Conservation (phyloP, 2,329 filamentous ascomycete species). For the Teratosphaeria nubilosa region DNA sequence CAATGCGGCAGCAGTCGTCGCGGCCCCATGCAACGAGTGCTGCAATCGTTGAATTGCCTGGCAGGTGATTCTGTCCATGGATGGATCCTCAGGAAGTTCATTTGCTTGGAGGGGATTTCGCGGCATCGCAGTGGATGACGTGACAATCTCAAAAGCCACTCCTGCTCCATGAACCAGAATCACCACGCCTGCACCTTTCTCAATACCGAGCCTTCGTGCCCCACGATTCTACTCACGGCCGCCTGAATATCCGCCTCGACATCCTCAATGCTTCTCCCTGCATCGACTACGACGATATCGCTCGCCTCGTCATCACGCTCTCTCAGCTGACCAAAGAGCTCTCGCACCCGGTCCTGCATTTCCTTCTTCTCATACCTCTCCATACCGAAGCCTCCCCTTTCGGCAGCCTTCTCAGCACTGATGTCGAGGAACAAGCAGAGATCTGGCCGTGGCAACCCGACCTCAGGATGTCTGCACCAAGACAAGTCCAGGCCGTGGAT, state of each 20-base stretch:
- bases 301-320: conserved; percentile 37
- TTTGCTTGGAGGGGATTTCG: not conserved
- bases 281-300: conserved; percentile 47
- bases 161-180: not conserved
- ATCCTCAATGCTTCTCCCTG: conserved; percentile 40
- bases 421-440: conserved; percentile 80
- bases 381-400: conserved; percentile 74
- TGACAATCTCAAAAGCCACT: not conserved
- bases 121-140: not conserved
- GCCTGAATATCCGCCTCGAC: conserved; percentile 31
- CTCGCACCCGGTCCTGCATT: conserved; percentile 71
- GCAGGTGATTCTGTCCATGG: not conserved
- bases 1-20: no score
- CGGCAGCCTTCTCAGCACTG: conserved; percentile 58
- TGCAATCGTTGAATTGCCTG: no score
- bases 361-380: conserved; percentile 81
- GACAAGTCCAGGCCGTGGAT: conserved; percentile 57
- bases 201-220: not conserved
- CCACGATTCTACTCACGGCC: conserved; percentile 4
- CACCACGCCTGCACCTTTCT: conserved; percentile 4
- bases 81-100: not conserved
- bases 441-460: conserved; percentile 80
- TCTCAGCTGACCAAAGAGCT: conserved; percentile 53
- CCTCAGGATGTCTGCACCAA: conserved; percentile 79
- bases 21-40: no score